Base-by-base conservation (phyloP, 306 rosid species). In the Cucumis sativus region DNA sequence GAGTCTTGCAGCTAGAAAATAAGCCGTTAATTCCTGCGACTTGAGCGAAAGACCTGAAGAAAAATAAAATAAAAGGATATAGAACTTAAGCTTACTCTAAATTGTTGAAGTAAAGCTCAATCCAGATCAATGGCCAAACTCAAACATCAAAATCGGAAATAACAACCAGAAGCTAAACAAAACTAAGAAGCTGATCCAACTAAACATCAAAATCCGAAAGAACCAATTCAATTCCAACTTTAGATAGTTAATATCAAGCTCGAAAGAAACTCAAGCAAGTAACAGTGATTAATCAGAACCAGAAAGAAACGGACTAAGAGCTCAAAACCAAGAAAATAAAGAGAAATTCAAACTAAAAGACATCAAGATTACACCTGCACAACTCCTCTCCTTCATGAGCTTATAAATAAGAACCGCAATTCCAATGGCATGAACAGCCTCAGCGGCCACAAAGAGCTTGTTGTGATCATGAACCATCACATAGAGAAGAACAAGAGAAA, bases 1-100 rank as follows among this genome's bases (percentile, higher is more conserved):
- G 12, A 91, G 89, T 80, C 93, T 89, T 63, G 84, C 93, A 75
- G 84, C 93, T 28, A 91, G 84, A 86, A 91, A 91, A 58, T 82
- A 45, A 45, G 96, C 96, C 37, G 96, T 91, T 69, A 91, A 83
- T 59, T 89, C 96, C 88, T 91, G 96, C 15, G 96, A 87, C 76
- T 89, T 91, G 20, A 91, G 91, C 10, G 96, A 91, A 76, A 91
- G 88, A 23, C 96, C 96, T 91, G 85, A 76, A 81, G 62, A 76
- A 20, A 79, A 70, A 60, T 2, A 14, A 69, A 60, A 30, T n/a
- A 35, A 7, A 69, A 51, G 68, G 5, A 21, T 15, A 17, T 59
- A 23, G 10, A 21, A 49, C 25, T 8, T 74, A 60, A 77, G 13
- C 52, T 33, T 9, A 54, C 20, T 40, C 23, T 30, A 20, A 70